Conservation (phyloP, 768 basidiomycete genomes). For the Rhizopogon vinicolor region DNA sequence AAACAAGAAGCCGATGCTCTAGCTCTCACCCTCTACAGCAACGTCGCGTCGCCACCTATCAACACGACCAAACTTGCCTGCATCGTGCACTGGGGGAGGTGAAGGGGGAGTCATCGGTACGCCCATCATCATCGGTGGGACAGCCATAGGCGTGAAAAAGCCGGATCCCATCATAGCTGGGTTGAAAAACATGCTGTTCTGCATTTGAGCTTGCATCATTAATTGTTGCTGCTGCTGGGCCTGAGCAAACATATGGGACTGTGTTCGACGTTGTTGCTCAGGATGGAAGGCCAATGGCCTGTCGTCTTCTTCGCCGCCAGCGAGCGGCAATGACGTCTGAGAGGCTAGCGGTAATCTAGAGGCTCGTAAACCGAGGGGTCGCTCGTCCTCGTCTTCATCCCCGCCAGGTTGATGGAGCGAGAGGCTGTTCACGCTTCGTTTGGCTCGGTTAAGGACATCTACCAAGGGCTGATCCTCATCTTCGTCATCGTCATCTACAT, state of each 20-base stretch:
- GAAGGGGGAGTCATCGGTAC: slow-evolving; percentile 41
- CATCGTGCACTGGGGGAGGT: slow-evolving; percentile 61
- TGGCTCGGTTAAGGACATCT: slow-evolving; percentile 45
- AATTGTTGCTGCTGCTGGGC: slow-evolving; percentile 53
- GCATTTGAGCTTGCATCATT: slow-evolving; percentile 76
- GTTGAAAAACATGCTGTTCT: slow-evolving; percentile 71
- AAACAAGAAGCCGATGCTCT: slow-evolving; percentile 7
- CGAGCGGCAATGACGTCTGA: slow-evolving; percentile 20
- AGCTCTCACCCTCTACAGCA: slow-evolving; percentile 57
- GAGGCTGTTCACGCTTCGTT: slow-evolving; percentile 34
- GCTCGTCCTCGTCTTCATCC: slow-evolving; percentile 62
- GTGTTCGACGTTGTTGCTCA: slow-evolving; percentile 74
- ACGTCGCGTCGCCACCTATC: slow-evolving; percentile 83
- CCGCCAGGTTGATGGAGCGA: slow-evolving; percentile 17
- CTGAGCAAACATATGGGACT: slow-evolving; percentile 37
- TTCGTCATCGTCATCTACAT: slow-evolving; percentile 37
- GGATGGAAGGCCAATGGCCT: slow-evolving; percentile 69
- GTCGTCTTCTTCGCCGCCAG: slow-evolving; percentile 50
- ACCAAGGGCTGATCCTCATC: slow-evolving; percentile 76
- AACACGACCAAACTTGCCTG: slow-evolving; percentile 63
- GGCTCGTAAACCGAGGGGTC: slow-evolving; percentile 66
- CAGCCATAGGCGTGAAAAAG: slow-evolving; percentile 58
- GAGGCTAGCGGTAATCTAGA: slow-evolving; percentile 36
- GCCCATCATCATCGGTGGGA: slow-evolving; percentile 43
- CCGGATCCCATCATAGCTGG: slow-evolving; percentile 67